Conservation (phyloP, 768 basidiomycete genomes). For the Udeniomyces megalosporus region DNA sequence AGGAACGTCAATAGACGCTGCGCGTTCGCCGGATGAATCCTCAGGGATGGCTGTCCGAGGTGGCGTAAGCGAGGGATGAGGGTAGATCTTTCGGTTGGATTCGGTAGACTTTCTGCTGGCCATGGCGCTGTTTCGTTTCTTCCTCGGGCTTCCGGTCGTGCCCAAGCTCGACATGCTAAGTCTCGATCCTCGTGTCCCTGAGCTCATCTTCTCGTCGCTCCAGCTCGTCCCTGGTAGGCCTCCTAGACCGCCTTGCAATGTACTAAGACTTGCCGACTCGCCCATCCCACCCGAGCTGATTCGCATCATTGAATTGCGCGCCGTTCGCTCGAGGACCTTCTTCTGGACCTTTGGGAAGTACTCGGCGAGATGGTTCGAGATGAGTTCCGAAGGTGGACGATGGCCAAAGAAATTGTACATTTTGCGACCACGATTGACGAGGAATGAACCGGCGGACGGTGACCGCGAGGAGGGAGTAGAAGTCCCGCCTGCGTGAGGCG, state of each 20-base stretch:
- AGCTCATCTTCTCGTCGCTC: constrained; percentile 2
- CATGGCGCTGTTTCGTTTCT: not conserved
- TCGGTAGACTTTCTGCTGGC: constrained; percentile 9
- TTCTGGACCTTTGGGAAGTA: constrained; percentile 92
- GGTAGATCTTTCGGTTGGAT: constrained; percentile 13
- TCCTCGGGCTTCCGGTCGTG: not conserved
- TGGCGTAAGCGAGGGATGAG: constrained; percentile 18
- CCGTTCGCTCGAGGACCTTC: constrained; percentile 73
- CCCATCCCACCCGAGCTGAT: constrained; percentile 28
- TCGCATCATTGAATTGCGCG: constrained; percentile 74
- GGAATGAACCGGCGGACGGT: constrained; percentile 29
- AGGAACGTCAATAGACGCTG: constrained; percentile 12
- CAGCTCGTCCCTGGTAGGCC: constrained; percentile 15
- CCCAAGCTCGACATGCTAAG: constrained; percentile 12
- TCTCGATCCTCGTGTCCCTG: not conserved
- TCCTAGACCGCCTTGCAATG: constrained; percentile 22
- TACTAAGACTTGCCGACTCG: not conserved
- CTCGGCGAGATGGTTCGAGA: constrained; percentile 80
- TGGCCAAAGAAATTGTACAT: constrained; percentile 85
- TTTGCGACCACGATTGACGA: constrained; percentile 26
- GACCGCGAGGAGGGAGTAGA: constrained; percentile 16
- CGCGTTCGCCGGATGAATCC: constrained; percentile 13
- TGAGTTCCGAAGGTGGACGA: constrained; percentile 90
- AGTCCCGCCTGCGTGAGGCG: not conserved
- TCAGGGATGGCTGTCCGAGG: constrained; percentile 24